Evolutionary conservation across 2,329 filamentous ascomycete species (phyloP).

Genomic region (Colletotrichum agaves): DNA sequence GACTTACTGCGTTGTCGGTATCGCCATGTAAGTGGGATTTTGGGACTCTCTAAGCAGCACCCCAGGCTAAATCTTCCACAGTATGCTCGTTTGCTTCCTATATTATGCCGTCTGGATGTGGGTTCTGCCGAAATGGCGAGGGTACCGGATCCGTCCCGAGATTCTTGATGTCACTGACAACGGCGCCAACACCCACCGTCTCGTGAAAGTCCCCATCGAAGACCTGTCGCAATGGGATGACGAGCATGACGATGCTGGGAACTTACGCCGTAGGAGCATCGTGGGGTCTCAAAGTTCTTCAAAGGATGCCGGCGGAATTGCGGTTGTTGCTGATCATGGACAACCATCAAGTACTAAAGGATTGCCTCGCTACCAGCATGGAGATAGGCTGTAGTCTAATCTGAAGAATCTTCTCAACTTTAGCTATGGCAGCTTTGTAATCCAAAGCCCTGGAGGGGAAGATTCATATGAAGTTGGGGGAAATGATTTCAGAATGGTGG

Average conservation of each 20-base stretch:
- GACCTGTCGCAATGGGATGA: conserved; percentile 67
- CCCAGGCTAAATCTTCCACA: conserved; percentile 38
- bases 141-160: conserved; percentile 66
- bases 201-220: conserved; percentile 63
- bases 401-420: no score
- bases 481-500: no score
- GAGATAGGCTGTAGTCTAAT: no score
- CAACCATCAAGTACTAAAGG: not conserved
- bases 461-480: no score
- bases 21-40: conserved; percentile 65
- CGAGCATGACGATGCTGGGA: conserved; percentile 62
- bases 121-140: conserved; percentile 61
- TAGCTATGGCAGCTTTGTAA: no score
- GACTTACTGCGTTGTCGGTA: conserved; percentile 73
- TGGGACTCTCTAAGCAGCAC: fast-evolving
- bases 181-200: conserved; percentile 54
- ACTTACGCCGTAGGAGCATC: conserved; percentile 38
- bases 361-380: no score
- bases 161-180: conserved; percentile 58
- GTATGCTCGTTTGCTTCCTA: conserved; percentile 61
- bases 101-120: conserved; percentile 71
- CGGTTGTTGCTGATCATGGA: not conserved
- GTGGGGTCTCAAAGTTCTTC: conserved; percentile 4
- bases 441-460: no score
- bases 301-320: conserved; percentile 9